Conservation (phyloP, 352 stramenopile species). For the Bremia lactucae region DNA sequence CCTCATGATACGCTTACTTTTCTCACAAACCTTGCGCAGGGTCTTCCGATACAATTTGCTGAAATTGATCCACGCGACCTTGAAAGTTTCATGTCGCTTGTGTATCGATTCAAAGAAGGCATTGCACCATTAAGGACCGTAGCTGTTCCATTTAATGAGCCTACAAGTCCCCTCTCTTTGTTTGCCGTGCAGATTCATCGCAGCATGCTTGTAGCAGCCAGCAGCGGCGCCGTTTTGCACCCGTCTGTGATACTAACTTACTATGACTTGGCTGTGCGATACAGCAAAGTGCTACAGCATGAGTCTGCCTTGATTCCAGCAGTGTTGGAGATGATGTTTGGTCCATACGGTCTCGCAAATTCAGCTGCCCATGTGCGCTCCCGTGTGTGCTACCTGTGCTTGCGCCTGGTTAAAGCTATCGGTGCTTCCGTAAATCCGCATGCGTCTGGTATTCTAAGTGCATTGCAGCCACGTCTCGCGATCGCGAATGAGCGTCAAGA, state of each 20-base stretch:
- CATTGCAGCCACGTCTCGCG: slow-evolving; percentile 52
- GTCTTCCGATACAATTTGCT: slow-evolving; percentile 38
- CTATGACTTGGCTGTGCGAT: slow-evolving; percentile 74
- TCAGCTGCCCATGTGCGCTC: slow-evolving; percentile 48
- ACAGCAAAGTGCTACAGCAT: slow-evolving; percentile 61
- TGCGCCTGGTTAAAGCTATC: slow-evolving; percentile 74
- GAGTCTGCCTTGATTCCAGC: slow-evolving; percentile 50
- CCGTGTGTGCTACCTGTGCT: slow-evolving; percentile 74
- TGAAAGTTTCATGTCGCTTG: slow-evolving; percentile 72
- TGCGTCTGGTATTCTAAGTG: slow-evolving; percentile 55
- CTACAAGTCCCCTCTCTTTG: slow-evolving; percentile 47
- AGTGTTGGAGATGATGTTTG: slow-evolving; percentile 80
- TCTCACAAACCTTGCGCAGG: slow-evolving; percentile 48
- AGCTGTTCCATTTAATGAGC: slow-evolving; percentile 45
- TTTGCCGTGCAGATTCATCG: slow-evolving; percentile 65
- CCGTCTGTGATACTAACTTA: slow-evolving; percentile 62
- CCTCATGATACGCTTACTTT: slow-evolving; percentile 60
- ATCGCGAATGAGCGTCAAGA: slow-evolving; percentile 34
- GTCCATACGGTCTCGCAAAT: slow-evolving; percentile 56
- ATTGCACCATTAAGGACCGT: slow-evolving; percentile 47
- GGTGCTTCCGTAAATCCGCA: slow-evolving; percentile 59
- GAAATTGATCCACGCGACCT: slow-evolving; percentile 48
- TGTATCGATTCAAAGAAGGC: slow-evolving; percentile 81
- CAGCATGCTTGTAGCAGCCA: slow-evolving; percentile 36
- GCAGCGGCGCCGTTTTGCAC: slow-evolving; percentile 20